These are phyloP conservation scores for Rutstroemia sp. DNA, from an alignment of 2,329 filamentous ascomycete genomes.

Conservation along the genomic window DNA sequence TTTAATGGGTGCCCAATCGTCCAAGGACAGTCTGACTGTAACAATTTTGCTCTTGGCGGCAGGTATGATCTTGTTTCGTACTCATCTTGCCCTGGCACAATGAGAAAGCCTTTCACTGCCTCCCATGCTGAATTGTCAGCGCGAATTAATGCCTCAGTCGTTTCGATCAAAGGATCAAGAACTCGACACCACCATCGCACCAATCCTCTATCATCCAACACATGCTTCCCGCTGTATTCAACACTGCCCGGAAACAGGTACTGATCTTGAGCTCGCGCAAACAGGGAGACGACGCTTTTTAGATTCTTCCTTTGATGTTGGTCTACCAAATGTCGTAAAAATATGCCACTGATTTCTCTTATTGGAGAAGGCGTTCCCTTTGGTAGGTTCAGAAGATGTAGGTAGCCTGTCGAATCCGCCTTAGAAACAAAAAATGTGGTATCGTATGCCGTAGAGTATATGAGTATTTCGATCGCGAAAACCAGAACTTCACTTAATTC, in stretches of 20 bases:
- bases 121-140: conserved; percentile 32
- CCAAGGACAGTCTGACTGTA: conserved; percentile 36
- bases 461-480: conserved; percentile 77
- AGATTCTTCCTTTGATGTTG: conserved; percentile 55
- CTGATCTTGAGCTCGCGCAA: conserved; percentile 85
- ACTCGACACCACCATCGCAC: conserved; percentile 96
- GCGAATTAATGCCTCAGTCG: conserved; percentile 11
- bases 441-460: conserved; percentile 74
- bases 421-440: conserved; percentile 94
- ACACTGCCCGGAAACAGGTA: conserved; percentile 93
- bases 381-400: conserved; percentile 58
- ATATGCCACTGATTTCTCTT: conserved; percentile 63
- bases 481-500: conserved; percentile 48
- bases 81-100: conserved; percentile 80
- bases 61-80: conserved; percentile 75
- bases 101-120: conserved; percentile 65
- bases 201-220: conserved; percentile 81
- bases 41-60: conserved; percentile 40
- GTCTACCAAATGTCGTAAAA: conserved; percentile 67
- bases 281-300: conserved; percentile 76
- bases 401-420: conserved; percentile 89
- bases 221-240: conserved; percentile 78
- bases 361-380: conserved; percentile 64
- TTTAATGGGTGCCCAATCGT: conserved; percentile 67
- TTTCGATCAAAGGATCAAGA: conserved; percentile 60